Conservation (phyloP, 1,284 basidiomycete species). For the Ustanciosporium gigantosporum region DNA sequence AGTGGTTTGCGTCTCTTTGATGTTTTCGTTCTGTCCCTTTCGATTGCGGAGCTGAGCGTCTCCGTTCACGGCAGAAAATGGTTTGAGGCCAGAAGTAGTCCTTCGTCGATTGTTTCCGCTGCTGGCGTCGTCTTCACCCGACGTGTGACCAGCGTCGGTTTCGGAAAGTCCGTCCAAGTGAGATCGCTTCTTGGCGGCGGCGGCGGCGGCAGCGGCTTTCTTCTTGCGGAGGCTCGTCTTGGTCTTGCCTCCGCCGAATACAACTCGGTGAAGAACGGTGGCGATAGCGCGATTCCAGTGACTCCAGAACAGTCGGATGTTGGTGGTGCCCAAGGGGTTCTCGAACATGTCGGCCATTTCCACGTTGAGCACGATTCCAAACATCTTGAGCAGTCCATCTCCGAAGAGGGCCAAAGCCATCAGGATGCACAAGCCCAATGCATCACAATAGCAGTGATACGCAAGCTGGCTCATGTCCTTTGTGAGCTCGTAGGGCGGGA, state of each 20-base stretch:
- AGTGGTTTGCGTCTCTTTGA: slow-evolving; percentile 3
- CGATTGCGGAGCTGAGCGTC: slow-evolving; percentile 15
- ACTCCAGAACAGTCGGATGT: slow-evolving; percentile 59
- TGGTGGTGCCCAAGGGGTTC: slow-evolving; percentile 56
- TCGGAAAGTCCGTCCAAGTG: slow-evolving; percentile 54
- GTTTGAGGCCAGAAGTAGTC: slow-evolving; percentile 26
- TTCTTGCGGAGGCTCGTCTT: slow-evolving; percentile 25
- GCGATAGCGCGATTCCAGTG: slow-evolving; percentile 61
- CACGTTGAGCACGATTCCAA: slow-evolving; percentile 51
- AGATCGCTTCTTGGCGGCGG: slow-evolving; percentile 5
- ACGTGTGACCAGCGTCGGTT: slow-evolving; percentile 46
- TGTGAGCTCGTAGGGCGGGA: slow-evolving; percentile 51
- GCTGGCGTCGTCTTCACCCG: slow-evolving; percentile 43
- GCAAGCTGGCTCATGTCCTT: slow-evolving; percentile 46
- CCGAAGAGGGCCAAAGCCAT: slow-evolving; percentile 54
- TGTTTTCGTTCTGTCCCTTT: slow-evolving; percentile 2
- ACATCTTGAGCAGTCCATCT: slow-evolving; percentile 47
- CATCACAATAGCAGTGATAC: slow-evolving; percentile 51
- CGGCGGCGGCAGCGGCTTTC: slow-evolving; percentile 2
- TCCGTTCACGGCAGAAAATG: slow-evolving; percentile 20
- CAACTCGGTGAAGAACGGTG: slow-evolving; percentile 57
- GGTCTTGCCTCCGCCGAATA: slow-evolving; percentile 52
- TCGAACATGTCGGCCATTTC: slow-evolving; percentile 60
- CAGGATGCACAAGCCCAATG: slow-evolving; percentile 46
- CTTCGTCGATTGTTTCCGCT: slow-evolving; percentile 8